Evolutionary conservation across 2,329 filamentous ascomycete genomes (phyloP), one percentile per base, ranked within the genome.

Genomic region (Metarhizium humberi): DNA sequence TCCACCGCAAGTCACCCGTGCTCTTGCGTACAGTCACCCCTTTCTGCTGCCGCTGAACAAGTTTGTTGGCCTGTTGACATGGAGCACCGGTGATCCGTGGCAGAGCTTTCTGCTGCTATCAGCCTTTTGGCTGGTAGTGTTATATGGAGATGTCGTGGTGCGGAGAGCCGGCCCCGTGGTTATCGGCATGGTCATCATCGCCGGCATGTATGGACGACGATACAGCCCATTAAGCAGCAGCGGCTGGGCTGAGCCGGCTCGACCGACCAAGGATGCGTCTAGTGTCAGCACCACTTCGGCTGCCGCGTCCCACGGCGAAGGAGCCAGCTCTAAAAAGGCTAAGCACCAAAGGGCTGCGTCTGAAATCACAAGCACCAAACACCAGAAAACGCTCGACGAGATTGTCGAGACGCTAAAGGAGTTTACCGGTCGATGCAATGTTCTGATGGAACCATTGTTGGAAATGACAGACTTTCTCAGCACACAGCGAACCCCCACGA

Each of bases 381-480:
- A 94, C 64, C 90, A 96, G 65, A 96, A 96, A 75, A 96, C 91
- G 52, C 73, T 99, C 53, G 94, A 99, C 68, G 94, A 99, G 73
- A 99, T 99, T 58, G 88, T 99, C 55, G 92, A 97, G 63, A 95
- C 90, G 0, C 74, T 99, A 48, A 90, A 91, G 68, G 85, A 91
- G 61, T 90, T 99, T 62, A 97, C 92, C 0, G 88, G 87, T 5
- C 82, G 94, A 51, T 96, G 94, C 71, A 96, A 96, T 69, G 87
- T 96, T 53, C 76, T 99, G 18, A 79, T 97, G 52, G 92, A 96
- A 64, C 94, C 94, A 3, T 80, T 97, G 55, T 77, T 96, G 48
- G 85, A 88, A 60, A 78, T 97, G 68, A 96, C 92, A 6, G 92
- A 97, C 69, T 96, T 96, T 66, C 78, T 99, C 30, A 94, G 89